phyloP scores from a whole-genome alignment of 768 basidiomycete species.

The Pulveroboletus sp. region DNA sequence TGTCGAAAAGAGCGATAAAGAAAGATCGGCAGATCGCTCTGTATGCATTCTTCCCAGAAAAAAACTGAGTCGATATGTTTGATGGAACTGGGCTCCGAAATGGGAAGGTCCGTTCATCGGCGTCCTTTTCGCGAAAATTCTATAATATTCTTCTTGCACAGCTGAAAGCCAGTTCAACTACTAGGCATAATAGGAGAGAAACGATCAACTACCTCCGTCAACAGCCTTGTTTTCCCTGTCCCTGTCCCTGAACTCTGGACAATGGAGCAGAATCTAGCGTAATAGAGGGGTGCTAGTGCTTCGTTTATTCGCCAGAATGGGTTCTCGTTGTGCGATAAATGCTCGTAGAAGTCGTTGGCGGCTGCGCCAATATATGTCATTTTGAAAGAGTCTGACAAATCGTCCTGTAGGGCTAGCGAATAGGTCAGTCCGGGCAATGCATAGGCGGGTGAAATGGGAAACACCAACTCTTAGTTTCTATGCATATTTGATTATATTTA shows the following conservation, averaged over 20 bases:
- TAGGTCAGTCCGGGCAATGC: no score
- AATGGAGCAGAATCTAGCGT: conserved; percentile 10
- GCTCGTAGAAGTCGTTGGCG: conserved; percentile 5
- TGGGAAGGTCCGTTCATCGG: no score
- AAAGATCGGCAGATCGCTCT: not conserved
- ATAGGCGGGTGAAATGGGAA: no score
- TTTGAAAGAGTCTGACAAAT: not conserved
- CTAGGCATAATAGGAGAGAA: not conserved
- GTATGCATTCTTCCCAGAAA: not conserved
- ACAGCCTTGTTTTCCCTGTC: conserved; percentile 8
- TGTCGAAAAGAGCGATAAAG: conserved; percentile 2
- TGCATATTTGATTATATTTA: no score
- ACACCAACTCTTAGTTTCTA: no score
- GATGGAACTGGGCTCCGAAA: not conserved
- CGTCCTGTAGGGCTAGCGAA: no score
- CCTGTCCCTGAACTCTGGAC: conserved; percentile 17
- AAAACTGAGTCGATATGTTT: not conserved
- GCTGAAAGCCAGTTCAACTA: not conserved
- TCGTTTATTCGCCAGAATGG: no score
- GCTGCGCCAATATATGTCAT: not conserved
- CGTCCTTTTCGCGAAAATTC: no score
- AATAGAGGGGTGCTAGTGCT: not conserved
- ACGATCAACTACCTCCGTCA: conserved; percentile 4
- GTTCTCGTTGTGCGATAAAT: conserved; percentile 2
- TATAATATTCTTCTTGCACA: not conserved